phyloP scores from a whole-genome alignment of 352 stramenopile genomes.

The Pythium grandisporangium region DNA sequence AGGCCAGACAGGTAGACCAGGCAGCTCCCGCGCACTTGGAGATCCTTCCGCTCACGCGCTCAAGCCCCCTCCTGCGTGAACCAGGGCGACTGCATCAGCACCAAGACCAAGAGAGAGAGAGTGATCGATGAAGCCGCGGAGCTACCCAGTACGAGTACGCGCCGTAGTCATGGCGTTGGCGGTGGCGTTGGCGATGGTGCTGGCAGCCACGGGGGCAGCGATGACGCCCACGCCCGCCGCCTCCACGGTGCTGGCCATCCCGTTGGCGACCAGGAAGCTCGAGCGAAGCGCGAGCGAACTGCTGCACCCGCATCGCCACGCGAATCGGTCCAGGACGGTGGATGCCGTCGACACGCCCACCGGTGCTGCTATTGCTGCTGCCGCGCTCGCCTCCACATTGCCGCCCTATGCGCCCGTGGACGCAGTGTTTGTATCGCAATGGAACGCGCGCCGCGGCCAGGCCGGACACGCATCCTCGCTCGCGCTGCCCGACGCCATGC shows the following conservation, averaged over 20 bases:
- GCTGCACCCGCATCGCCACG: conserved; percentile 22
- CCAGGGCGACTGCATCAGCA: too few relatives aligned
- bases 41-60: too few relatives aligned
- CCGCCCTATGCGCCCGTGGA: too few relatives aligned
- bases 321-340: not conserved
- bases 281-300: conserved; percentile 17
- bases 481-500: conserved; percentile 8
- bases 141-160: too few relatives aligned
- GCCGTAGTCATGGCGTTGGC: not conserved
- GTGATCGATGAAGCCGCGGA: too few relatives aligned
- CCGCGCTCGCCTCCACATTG: too few relatives aligned
- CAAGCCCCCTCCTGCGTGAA: too few relatives aligned
- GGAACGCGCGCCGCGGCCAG: conserved; percentile 8
- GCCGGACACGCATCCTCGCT: conserved; percentile 3
- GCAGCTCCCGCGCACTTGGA: too few relatives aligned
- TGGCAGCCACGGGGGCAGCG: not conserved
- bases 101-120: too few relatives aligned
- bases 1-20: too few relatives aligned
- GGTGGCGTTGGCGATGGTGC: conserved; percentile 5
- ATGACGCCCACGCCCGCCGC: not conserved
- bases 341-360: conserved; percentile 1
- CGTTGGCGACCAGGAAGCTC: conserved; percentile 18
- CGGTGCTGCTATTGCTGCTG: too few relatives aligned
- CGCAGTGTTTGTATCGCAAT: conserved; percentile 10
- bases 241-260: conserved; percentile 25